Conservation (phyloP, 2,329 filamentous ascomycete species). For the Fusarium ramigenum region DNA sequence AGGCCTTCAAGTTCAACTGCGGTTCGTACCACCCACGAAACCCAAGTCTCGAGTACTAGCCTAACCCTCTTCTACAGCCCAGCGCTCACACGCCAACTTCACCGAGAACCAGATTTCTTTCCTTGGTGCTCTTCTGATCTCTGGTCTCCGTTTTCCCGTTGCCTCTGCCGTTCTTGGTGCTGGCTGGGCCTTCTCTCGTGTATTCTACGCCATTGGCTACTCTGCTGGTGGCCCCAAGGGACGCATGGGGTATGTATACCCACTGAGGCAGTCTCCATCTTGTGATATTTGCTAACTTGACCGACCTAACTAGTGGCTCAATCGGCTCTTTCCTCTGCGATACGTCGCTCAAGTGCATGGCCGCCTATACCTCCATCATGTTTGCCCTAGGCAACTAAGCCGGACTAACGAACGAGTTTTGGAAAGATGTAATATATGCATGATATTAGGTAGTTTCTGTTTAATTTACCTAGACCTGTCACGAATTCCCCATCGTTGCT, state of each 20-base stretch:
- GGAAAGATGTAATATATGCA: background rate
- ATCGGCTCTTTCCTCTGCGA: slow-evolving; percentile 49
- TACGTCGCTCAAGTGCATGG: slow-evolving; percentile 52
- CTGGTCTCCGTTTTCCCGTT: slow-evolving; percentile 64
- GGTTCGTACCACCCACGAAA: slow-evolving; percentile 49
- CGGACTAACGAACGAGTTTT: background rate
- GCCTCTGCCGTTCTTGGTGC: slow-evolving; percentile 59
- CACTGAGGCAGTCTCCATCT: background rate
- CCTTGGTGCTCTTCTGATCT: slow-evolving; percentile 62
- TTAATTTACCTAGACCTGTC: slow-evolving; percentile 13
- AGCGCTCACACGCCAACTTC: slow-evolving; percentile 71
- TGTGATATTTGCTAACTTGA: slow-evolving; percentile 27
- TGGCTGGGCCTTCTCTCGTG: slow-evolving; percentile 62
- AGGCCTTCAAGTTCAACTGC: slow-evolving; percentile 70
- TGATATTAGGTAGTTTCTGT: slow-evolving; percentile 12
- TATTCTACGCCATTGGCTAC: slow-evolving; percentile 67
- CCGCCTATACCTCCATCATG: slow-evolving; percentile 54
- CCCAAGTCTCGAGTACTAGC: background rate
- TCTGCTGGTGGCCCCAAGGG: slow-evolving; percentile 57
- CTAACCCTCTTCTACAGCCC: slow-evolving; percentile 50
- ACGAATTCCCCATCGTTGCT: slow-evolving; percentile 19
- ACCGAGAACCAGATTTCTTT: slow-evolving; percentile 67
- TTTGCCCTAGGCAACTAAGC: slow-evolving; percentile 48
- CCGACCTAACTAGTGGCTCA: slow-evolving; percentile 47
- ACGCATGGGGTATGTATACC: slow-evolving; percentile 49